Evolutionary conservation across 257 asterid genomes (phyloP), one percentile per base, ranked within the genome.

Genomic region (Ajuga chamaepitys): DNA sequence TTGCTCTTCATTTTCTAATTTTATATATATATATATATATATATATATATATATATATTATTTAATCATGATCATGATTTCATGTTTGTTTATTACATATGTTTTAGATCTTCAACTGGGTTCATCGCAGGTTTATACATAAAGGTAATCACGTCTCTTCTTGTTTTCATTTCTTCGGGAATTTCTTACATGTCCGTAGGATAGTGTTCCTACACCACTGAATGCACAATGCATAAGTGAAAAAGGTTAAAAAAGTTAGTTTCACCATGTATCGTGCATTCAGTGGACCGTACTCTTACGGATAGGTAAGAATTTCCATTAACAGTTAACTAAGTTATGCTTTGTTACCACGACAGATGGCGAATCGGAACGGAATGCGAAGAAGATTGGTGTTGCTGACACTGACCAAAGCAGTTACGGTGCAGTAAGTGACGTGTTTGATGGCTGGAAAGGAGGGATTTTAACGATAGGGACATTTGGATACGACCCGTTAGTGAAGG

Each of bases 21-120:
- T 17, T 3, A 40, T 22, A 0, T 42, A 41, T 25, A 28, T 0
- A 9, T 5, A n/a, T n/a, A n/a, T n/a, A n/a, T n/a, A n/a, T n/a
- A n/a, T n/a, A n/a, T n/a, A n/a, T n/a, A n/a, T n/a, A n/a, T n/a
- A n/a, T n/a, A n/a, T n/a, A n/a, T 25, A 28, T 22, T 14, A 30
- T 25, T 17, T n/a, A 20, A 30, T 53, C 17, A 24, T 58, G 44
- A 20, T 52, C 28, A 4, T 62, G 14, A n/a, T 45, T 9, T 22
- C 17, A 5, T 47, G n/a, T 47, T 50, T 58, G n/a, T 44, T 47
- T 40, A 16, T 58, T 10, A n/a, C n/a, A n/a, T n/a, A n/a, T n/a
- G n/a, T n/a, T 25, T 6, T 72, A 85, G 92, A 81, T 85, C 74
- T 82, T 85, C 74, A 80, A 79, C 64, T 85, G 92, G 92, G 77